Evolutionary conservation across 1,284 basidiomycete genomes (phyloP), one percentile per base, ranked within the genome.

Genomic region (Tylopilus orsonianus): DNA sequence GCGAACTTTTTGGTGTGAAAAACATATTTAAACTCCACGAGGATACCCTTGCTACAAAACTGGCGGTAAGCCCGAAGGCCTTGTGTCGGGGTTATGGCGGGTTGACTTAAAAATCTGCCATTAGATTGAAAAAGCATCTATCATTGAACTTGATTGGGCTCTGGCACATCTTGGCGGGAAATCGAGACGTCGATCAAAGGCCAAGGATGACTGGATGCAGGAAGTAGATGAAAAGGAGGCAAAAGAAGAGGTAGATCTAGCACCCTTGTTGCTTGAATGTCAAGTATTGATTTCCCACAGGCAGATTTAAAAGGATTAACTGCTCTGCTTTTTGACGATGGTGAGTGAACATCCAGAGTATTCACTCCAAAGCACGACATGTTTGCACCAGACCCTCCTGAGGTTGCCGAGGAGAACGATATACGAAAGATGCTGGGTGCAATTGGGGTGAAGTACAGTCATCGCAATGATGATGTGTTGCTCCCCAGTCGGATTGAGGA

Each of bases 11-110:
- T 57, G 90, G 90, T 2, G 73, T 87, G 44, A 81, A 85, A 58
- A 93, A 93, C 58, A 87, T 93, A 35, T 91, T 93, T 68, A 81
- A 75, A 53, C 69, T 92, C n/a, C 85, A 90, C 51, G 87, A 89
- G 61, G 72, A 75, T 49, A 80, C 75, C 14, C 67, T 84, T n/a
- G 78, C 83, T 29, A 91, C 87, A 0, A 88, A 91, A 65, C 76
- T 79, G 66, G 78, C 82, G 50, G 87, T 87, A 67, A 48, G 77
- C 59, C 19, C 13, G 26, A 27, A 8, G 19, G 20, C 10, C 23
- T 39, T n/a, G 30, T 26, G 33, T 13, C 12, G 33, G 18, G 13
- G 18, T 5, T 6, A n/a, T 22, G 40, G 9, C 2, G n/a, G 5
- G 34, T 16, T 3, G n/a, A 44, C 32, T 45, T 38, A 27, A 33